Percentiles rank a stretch among this genome's conserved stretches.
These are phyloP conservation scores for Calocybe cyanea DNA, from an alignment of 768 basidiomycete genomes.

Conservation along the genomic window DNA sequence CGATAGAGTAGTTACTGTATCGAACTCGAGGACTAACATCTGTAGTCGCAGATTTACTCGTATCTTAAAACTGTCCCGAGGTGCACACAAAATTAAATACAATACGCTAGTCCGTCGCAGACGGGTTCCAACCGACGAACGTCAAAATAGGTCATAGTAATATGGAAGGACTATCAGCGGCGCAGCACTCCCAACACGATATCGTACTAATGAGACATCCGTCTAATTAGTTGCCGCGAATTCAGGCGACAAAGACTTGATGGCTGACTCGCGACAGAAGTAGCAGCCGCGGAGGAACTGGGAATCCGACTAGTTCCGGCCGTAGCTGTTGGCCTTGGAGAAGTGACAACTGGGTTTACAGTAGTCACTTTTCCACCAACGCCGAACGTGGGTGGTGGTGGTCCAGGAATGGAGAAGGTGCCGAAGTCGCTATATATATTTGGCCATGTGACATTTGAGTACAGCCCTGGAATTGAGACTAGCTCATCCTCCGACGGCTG, in stretches of 20 bases:
- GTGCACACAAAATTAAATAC: no score
- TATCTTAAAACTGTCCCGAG: no score
- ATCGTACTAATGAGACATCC: slow-evolving; percentile 2
- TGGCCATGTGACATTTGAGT: slow-evolving; percentile 29
- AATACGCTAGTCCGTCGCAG: no score
- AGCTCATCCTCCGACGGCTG: slow-evolving; percentile 29
- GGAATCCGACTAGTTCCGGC: slow-evolving; percentile 2
- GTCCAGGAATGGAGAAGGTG: slow-evolving; percentile 34
- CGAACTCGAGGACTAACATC: no score
- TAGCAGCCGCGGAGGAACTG: slow-evolving; percentile 1
- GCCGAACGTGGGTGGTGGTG: slow-evolving; percentile 28
- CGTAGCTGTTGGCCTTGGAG: slow-evolving; percentile 9
- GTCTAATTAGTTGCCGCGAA: slow-evolving; percentile 21
- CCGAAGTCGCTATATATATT: slow-evolving; percentile 32
- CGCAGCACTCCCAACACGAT: no score
- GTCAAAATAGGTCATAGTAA: no score
- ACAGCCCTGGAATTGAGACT: slow-evolving; percentile 32
- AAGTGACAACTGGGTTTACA: slow-evolving; percentile 11
- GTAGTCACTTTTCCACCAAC: slow-evolving; percentile 14
- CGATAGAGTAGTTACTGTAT: no score
- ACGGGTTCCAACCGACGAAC: no score
- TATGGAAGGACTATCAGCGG: no score
- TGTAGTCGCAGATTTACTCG: no score
- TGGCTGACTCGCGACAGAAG: slow-evolving; percentile 14
- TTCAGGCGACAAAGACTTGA: slow-evolving; percentile 22